Evolutionary conservation across 192 early-diverging fungal species (phyloP).

Genomic region (Backusella circina): DNA sequence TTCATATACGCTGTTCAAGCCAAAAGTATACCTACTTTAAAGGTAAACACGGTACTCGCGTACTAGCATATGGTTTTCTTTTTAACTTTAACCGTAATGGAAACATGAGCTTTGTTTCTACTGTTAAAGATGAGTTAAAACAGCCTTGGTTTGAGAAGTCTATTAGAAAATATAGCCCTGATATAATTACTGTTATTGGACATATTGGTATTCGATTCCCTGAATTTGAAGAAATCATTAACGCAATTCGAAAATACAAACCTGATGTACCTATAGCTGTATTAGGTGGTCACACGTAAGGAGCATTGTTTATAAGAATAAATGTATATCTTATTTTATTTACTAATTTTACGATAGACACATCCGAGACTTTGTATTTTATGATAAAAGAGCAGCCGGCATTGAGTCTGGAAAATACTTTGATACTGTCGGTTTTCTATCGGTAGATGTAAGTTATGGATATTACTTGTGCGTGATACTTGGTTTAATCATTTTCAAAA

Average conservation of each 20-base stretch:
- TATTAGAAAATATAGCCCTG: slow-evolving; percentile 36
- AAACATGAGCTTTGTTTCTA: slow-evolving; percentile 32
- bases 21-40: slow-evolving; percentile 30
- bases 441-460: slow-evolving; percentile 27
- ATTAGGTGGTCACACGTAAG: slow-evolving; percentile 48
- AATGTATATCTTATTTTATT: background rate
- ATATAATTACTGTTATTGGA: slow-evolving; percentile 48
- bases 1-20: background rate
- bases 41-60: slow-evolving; percentile 42
- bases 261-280: slow-evolving; percentile 47
- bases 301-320: background rate
- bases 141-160: slow-evolving; percentile 51
- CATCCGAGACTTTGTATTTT: slow-evolving; percentile 46
- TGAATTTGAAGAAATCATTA: slow-evolving; percentile 40
- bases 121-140: slow-evolving; percentile 42
- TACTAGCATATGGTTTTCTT: slow-evolving; percentile 50
- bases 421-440: slow-evolving; percentile 56
- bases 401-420: slow-evolving; percentile 49
- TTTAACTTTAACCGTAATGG: slow-evolving; percentile 39
- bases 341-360: slow-evolving; percentile 23
- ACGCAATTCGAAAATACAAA: slow-evolving; percentile 43
- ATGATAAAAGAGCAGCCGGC: slow-evolving; percentile 42
- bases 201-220: slow-evolving; percentile 43
- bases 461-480: background rate
- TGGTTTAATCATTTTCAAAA: background rate